Evolutionary conservation across 2,329 filamentous ascomycete species (phyloP), one percentile per base, ranked within the genome.

Genomic region (Xylariaceae sp.): DNA sequence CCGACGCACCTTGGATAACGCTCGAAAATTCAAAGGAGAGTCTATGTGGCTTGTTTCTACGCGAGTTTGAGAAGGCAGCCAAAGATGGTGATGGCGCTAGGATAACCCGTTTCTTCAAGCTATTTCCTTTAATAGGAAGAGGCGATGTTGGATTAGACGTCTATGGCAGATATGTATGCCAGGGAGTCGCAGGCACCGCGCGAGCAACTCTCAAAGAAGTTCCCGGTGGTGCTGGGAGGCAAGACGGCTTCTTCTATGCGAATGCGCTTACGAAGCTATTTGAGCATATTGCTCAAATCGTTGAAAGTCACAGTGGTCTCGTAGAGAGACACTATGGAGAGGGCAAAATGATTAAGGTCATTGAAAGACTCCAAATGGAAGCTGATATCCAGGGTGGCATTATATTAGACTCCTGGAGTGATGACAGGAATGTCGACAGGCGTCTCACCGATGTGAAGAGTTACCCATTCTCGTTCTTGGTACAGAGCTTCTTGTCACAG

Each of bases 301-400:
- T 99, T 19, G 94, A 98, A 68, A 88, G 90, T 1, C 95, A 99
- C 71, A 92, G 94, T 28, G 87, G 87, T 1, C 81, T 99, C 7
- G 94, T 99, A 1, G 93, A 98, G 77, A 87, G 91, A 43, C 95
- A 99, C 74, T 99, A 99, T 71, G 95, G 95, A 1, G 77, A 84
- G 14, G 92, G 94, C 33, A 95, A 92, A 79, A 99, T 99, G 95
- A 87, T 90, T 28, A 90, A 89, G 66, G 95, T 99, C 50, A 94
- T 98, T 65, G 92, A 97, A 75, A 85, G 92, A 39, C 79, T 99
- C 54, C 95, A 99, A 75, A 86, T 93, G 69, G 95, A 99, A 76
- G 95, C 92, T 2, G 95, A 99, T 74, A 89, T 96, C 1, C 95
- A 99, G 76, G 95, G 93, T 17, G 95, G 95, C 63, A 96, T 98